phyloP scores from a whole-genome alignment of 1,284 basidiomycete genomes.

The Ganoderma lucidum region DNA sequence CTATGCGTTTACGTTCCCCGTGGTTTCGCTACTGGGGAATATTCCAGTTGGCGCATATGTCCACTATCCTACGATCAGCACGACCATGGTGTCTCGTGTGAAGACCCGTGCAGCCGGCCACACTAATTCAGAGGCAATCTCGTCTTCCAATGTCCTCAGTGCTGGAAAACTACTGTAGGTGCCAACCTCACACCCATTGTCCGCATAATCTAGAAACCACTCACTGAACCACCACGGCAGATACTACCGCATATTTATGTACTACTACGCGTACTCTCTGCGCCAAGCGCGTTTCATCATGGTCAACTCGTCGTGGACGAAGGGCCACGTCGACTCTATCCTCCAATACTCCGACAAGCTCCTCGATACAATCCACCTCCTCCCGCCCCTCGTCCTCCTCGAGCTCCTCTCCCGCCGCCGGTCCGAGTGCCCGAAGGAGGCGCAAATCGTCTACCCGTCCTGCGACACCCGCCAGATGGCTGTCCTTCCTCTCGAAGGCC shows the following conservation, averaged over 20 bases:
- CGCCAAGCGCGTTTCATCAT: slow-evolving; percentile 82
- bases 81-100: slow-evolving; percentile 92
- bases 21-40: slow-evolving; percentile 69
- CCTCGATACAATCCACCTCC: slow-evolving; percentile 52
- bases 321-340: slow-evolving; percentile 82
- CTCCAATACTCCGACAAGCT: slow-evolving; percentile 62
- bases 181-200: no score
- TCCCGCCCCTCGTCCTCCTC: slow-evolving; percentile 39
- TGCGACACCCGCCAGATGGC: slow-evolving; percentile 87
- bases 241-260: slow-evolving; percentile 92
- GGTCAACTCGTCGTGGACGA: slow-evolving; percentile 97
- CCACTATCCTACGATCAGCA: slow-evolving; percentile 97
- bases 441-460: slow-evolving; percentile 86
- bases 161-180: slow-evolving; percentile 79
- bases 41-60: slow-evolving; percentile 90
- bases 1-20: slow-evolving; percentile 92
- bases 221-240: slow-evolving; percentile 49
- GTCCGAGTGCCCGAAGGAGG: slow-evolving; percentile 34
- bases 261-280: slow-evolving; percentile 82
- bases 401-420: slow-evolving; percentile 33
- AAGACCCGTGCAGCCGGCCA: slow-evolving; percentile 64
- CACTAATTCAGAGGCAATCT: slow-evolving; percentile 72
- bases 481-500: slow-evolving; percentile 64
- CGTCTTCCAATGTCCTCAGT: slow-evolving; percentile 68
- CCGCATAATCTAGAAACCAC: not conserved